Evolutionary conservation across 1,139 yeast species (phyloP), one percentile per base, ranked within the genome.

Genomic region (Hyphopichia khmerensis): DNA sequence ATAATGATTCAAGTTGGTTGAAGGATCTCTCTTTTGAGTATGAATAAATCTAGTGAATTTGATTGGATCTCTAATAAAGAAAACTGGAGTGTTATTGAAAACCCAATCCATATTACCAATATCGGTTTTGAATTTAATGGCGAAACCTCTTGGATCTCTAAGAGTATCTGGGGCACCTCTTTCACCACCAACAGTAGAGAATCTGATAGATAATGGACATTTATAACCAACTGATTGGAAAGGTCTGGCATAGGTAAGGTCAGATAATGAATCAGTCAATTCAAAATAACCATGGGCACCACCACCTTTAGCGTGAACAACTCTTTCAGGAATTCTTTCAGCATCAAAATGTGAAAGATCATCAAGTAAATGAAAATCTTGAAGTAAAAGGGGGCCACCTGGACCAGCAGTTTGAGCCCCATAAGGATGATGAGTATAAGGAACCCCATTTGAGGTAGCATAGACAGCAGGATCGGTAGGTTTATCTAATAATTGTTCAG

Each of bases 11-110:
- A 75, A 60, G 54, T 75, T 72, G 17, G 77, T 72, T 38, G 68
- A 68, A 4, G 83, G 83, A 61, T 74, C 69, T 62, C 93, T 80
- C 79, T 85, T 85, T 64, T 85, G 84, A 29, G 83, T 75, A 57
- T 79, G 84, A 50, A 79, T 79, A 50, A 79, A 79, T 45, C 71
- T 77, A 29, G 82, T 77, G 63, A 79, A 79, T 63, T 79, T 79
- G 43, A 70, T 59, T n/a, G 84, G 84, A 54, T 79, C 83, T 53
- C 84, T 69, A 46, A 79, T 60, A 59, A 79, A 79, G 59, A 79
- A 79, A 18, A 79, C 66, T 4, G 84, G 84, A 13, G 84, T 79
- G 57, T 79, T 79, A 64, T 79, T 79, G 62, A 75, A 79, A 21
- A 79, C 84, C 79, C 80, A 77, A 57, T 79, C 84, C 61, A 77